Evolutionary conservation across 768 basidiomycete species (phyloP).

Genomic region (Serendipita sp.): DNA sequence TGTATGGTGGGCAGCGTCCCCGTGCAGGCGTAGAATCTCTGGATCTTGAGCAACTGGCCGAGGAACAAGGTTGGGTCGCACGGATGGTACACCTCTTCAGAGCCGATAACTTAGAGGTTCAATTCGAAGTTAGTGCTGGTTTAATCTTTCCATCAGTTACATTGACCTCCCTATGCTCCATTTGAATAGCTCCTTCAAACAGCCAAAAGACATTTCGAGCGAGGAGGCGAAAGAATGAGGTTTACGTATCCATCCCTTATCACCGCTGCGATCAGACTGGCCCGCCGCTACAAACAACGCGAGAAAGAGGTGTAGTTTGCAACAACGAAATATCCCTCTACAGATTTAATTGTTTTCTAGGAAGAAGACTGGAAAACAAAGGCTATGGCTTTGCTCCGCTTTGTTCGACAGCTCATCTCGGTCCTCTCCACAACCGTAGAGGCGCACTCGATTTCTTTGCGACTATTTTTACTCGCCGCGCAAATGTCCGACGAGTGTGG

Average conservation of each 20-base stretch:
- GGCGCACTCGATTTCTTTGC: constrained; percentile 78
- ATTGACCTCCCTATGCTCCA: background rate
- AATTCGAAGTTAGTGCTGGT: constrained; percentile 48
- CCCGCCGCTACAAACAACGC: constrained; percentile 74
- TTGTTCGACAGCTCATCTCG: constrained; percentile 82
- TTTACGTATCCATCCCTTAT: constrained; percentile 96
- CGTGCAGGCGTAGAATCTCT: constrained; percentile 27
- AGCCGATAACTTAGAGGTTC: constrained; percentile 68
- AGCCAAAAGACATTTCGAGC: constrained; percentile 76
- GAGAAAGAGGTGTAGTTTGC: constrained; percentile 39
- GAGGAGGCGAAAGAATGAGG: constrained; percentile 87
- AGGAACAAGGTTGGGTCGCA: constrained; percentile 98
- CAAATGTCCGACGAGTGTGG: constrained; percentile 90
- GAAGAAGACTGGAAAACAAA: constrained; percentile 78
- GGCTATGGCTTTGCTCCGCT: constrained; percentile 81
- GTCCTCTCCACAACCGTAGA: constrained; percentile 90
- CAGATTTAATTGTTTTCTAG: constrained; percentile 22
- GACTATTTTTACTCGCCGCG: constrained; percentile 88
- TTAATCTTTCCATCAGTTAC: background rate
- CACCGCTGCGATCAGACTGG: constrained; percentile 82
- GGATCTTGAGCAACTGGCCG: constrained; percentile 84
- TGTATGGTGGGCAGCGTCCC: constrained; percentile 24
- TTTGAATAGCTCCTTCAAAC: constrained; percentile 63
- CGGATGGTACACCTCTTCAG: constrained; percentile 94
- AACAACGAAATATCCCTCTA: too few species aligned